phyloP scores from a whole-genome alignment of 2,329 filamentous ascomycete genomes.

The Lachnum nothofagi region DNA sequence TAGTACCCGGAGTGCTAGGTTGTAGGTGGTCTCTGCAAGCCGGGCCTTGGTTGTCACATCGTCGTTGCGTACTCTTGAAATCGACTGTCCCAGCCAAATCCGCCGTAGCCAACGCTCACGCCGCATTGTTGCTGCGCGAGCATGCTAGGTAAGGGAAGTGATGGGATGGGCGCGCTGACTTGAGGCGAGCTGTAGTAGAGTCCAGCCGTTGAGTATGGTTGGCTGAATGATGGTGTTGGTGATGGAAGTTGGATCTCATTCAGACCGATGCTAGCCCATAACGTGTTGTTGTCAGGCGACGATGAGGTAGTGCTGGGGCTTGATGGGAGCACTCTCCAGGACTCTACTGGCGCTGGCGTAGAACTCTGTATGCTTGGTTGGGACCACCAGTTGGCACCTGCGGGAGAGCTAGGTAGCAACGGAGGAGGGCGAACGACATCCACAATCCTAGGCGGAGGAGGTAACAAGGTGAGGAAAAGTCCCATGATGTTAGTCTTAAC shows the following conservation, averaged over 20 bases:
- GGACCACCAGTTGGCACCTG: constrained; percentile 73
- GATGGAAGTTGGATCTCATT: constrained; percentile 71
- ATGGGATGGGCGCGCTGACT: constrained; percentile 66
- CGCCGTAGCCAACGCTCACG: constrained; percentile 67
- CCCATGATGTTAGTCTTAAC: constrained; percentile 82
- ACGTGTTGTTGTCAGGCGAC: constrained; percentile 64
- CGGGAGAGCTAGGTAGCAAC: constrained; percentile 76
- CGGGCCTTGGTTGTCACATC: constrained; percentile 66
- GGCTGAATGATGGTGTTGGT: constrained; percentile 73
- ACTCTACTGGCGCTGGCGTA: constrained; percentile 68
- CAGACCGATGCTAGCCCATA: constrained; percentile 77
- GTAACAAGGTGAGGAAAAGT: constrained; percentile 80
- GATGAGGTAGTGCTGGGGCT: constrained; percentile 71
- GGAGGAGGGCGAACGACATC: constrained; percentile 84
- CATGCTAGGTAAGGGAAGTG: constrained; percentile 80
- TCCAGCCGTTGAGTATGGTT: constrained; percentile 67
- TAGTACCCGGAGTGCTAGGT: constrained; percentile 43
- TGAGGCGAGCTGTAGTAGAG: constrained; percentile 78
- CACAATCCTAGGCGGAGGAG: constrained; percentile 79
- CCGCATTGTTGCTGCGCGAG: constrained; percentile 77
- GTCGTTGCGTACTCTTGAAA: constrained; percentile 81
- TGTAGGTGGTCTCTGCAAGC: constrained; percentile 41
- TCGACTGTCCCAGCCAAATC: constrained; percentile 74
- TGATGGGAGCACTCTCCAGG: constrained; percentile 87
- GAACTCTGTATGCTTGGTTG: constrained; percentile 60